Evolutionary conservation across 192 early-diverging fungal genomes (phyloP), one percentile per base, ranked within the genome.

Genomic region (Glomus cerebriforme): DNA sequence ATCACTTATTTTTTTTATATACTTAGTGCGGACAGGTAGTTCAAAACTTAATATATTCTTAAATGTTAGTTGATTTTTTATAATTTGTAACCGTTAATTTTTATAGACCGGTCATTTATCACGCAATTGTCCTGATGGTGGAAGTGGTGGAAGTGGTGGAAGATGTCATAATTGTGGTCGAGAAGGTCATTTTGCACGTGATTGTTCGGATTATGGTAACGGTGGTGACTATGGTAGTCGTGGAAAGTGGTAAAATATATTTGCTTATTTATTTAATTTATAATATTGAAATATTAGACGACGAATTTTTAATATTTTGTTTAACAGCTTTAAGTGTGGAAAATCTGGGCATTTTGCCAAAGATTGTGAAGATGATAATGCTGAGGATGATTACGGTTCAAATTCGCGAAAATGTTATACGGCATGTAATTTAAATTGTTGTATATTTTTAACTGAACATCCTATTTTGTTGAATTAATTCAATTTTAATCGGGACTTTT

Each of bases 11-110:
- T 39, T 39, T 12, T 24, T n/a, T 67, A 17, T 22, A n/a, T n/a
- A n/a, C 22, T 68, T 68, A 68, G 66, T 68, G 66, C 34, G 66
- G 66, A 68, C 7, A 68, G 66, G 66, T 68, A 39, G 15, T 68
- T 22, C 17, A 54, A 22, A 19, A 54, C 22, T 22, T 54, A 54
- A 49, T 54, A 7, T 3, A 22, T 19, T 3, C 47, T 54, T 54
- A 17, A n/a, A 22, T 22, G 17, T 54, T 17, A 22, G 22, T 54
- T 22, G 49, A 54, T 19, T 54, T n/a, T n/a, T n/a, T 54, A 22
- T 54, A 54, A 54, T 54, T 7, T 7, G 4, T 15, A 54, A 54
- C 19, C 49, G 49, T 54, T 54, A 22, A 54, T 22, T 54, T n/a
- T 54, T 54, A 22, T 54, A 54, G 49, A 6, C 15, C 6, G 71